phyloP scores from a whole-genome alignment of 2,329 filamentous ascomycete species.

The Hypoxylon sp. region DNA sequence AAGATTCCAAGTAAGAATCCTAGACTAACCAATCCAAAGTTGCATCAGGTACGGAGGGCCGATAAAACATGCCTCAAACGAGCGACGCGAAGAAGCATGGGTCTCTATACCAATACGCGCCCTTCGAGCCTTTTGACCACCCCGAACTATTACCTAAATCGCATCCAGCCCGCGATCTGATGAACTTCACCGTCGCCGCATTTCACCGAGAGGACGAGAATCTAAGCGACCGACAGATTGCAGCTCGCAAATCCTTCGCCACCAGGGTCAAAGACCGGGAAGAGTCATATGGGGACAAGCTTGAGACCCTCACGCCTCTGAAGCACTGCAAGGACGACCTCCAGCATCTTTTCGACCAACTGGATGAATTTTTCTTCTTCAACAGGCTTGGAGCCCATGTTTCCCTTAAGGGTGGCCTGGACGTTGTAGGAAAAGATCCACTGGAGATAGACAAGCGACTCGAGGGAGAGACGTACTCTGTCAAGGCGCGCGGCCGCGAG shows the following conservation, averaged over 20 bases:
- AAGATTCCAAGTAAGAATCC: no score
- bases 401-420: conserved; percentile 10
- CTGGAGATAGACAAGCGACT: not conserved
- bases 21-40: no score
- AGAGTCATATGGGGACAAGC: not conserved
- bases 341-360: conserved; percentile 1
- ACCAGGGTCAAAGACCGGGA: conserved; percentile 1
- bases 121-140: conserved; percentile 12
- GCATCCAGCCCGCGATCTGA: conserved; percentile 30
- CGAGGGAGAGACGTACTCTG: conserved; percentile 4
- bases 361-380: conserved; percentile 40
- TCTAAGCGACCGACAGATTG: conserved; percentile 17
- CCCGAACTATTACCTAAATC: no score
- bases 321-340: conserved; percentile 1
- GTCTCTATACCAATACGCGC: conserved; percentile 31
- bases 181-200: conserved; percentile 28
- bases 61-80: no score
- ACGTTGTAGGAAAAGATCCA: conserved; percentile 10
- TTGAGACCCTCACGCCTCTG: not conserved
- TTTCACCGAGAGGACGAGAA: conserved; percentile 26
- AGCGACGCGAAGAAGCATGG: no score
- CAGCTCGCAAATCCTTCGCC: conserved; percentile 9
- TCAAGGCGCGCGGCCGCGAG: not conserved
- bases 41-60: no score
- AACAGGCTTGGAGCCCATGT: conserved; percentile 8